Base-by-base conservation (phyloP, 495 filamentous ascomycete genomes). In the Daldinia loculata region DNA sequence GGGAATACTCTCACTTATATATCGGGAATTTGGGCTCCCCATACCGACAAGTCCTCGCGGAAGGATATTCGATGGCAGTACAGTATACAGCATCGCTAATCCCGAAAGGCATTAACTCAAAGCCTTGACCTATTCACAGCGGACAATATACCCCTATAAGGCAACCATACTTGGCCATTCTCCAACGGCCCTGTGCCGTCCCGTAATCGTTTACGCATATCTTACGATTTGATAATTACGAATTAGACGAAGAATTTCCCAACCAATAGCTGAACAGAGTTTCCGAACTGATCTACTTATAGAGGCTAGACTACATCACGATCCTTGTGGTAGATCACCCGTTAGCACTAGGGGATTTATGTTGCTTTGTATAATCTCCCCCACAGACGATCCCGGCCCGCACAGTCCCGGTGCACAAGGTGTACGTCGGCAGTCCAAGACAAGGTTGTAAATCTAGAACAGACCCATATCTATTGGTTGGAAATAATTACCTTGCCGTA, bases 321-420 rank as follows among this genome's bases (percentile, higher is more conserved):
- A 57, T 41, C 22, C 24, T 58, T 30, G 52, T 12, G 22, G 63
- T 27, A 59, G 43, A 60, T 59, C 63, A 52, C 30, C 45, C 45
- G 56, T 14, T 19, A 6, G 7, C 9, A 34, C 29, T 14, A 26
- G n/a, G 32, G 32, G 26, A 38, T 17, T 22, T 36, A 19, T n/a
- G n/a, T 15, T 29, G 6, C 3, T 12, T 36, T 58, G 30, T 57
- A 41, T 53, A 53, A 48, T 1, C 9, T 39, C 14, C 24, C 61
- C 22, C 41, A 61, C 56, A 50, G 2, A 34, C 17, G 56, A 63
- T 63, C 52, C 38, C 56, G 50, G 61, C 17, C 34, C 7, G 22
- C 30, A 24, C 61, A n/a, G 36, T 56, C 30, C 56, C 61, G 56
- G 45, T 57, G 26, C 50, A 53, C 27, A 24, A 53, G 26, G 6